Conservation (phyloP, 768 basidiomycete species). For the Podaxis mareebaensis region DNA sequence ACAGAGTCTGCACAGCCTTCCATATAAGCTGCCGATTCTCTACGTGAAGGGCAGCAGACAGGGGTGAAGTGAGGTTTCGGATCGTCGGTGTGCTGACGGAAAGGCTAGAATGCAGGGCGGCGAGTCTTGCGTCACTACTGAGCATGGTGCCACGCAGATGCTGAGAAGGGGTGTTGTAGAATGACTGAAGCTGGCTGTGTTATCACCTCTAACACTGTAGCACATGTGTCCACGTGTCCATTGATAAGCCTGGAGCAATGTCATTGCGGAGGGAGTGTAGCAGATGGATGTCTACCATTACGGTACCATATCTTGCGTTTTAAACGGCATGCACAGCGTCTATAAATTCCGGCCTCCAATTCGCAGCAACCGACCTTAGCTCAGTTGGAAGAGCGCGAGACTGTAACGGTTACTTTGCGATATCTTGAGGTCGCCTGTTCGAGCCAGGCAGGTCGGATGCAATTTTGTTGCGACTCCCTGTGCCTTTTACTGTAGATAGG, state of each 20-base stretch:
- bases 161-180: not conserved
- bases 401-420: not conserved
- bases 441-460: slow-evolving; percentile 49
- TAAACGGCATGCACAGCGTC: too few relatives aligned
- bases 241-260: too few relatives aligned
- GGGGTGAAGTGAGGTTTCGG: not conserved
- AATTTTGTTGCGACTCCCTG: not conserved
- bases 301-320: too few relatives aligned
- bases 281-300: too few relatives aligned
- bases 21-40: not conserved
- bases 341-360: not conserved
- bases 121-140: not conserved
- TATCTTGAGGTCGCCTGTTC: slow-evolving; percentile 50
- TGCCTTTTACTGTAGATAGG: not conserved
- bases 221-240: too few relatives aligned
- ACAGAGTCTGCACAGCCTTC: slow-evolving; percentile 1
- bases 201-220: too few relatives aligned
- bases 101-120: not conserved
- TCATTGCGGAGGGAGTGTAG: too few relatives aligned
- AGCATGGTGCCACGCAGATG: not conserved
- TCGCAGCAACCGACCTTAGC: not conserved
- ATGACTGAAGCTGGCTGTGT: not conserved
- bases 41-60: slow-evolving; percentile 4
- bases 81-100: not conserved
- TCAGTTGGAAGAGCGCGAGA: slow-evolving; percentile 2